phyloP scores from a whole-genome alignment of 1,284 basidiomycete species.

The Ceratobasidium sp. region DNA sequence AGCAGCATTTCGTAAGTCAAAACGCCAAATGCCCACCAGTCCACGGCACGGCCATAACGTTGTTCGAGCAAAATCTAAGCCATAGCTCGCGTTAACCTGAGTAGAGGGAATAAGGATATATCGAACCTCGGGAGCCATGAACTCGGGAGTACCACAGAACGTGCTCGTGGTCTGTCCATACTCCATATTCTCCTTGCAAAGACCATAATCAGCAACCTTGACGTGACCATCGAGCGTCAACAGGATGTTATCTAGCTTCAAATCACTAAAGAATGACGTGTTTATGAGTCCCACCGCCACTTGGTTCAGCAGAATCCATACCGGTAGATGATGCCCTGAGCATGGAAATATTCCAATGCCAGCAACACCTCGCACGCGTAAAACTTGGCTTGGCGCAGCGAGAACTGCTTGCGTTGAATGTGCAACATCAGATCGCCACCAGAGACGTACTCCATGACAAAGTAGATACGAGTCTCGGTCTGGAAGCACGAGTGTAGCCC shows the following conservation, averaged over 20 bases:
- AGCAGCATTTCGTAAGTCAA: slow-evolving; percentile 99
- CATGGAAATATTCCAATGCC: slow-evolving; percentile 98
- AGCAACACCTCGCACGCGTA: slow-evolving; percentile 98
- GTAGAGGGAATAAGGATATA: background rate
- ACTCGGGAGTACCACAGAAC: slow-evolving; percentile 99
- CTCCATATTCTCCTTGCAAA: slow-evolving; percentile 99
- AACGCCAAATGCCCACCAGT: slow-evolving; percentile 99
- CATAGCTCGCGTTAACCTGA: background rate
- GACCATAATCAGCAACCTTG: slow-evolving; percentile 98
- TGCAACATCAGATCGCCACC: slow-evolving; percentile 84
- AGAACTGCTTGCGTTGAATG: slow-evolving; percentile 83
- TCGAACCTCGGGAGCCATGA: slow-evolving; percentile 97
- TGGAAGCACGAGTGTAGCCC: slow-evolving; percentile 99
- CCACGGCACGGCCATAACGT: slow-evolving; percentile 96
- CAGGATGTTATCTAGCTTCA: slow-evolving; percentile 98
- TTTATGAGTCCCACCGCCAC: background rate
- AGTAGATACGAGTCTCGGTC: slow-evolving; percentile 95
- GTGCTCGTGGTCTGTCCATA: slow-evolving; percentile 96
- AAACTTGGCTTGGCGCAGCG: slow-evolving; percentile 89
- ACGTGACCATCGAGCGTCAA: slow-evolving; percentile 97
- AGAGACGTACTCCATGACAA: slow-evolving; percentile 81
- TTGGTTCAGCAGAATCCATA: slow-evolving; percentile 49
- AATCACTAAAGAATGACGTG: slow-evolving; percentile 63
- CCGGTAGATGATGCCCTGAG: slow-evolving; percentile 94
- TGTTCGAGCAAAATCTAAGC: slow-evolving; percentile 93